phyloP scores from a whole-genome alignment of 1,139 yeast genomes.

The Yamadazyma songkhlaensis region DNA sequence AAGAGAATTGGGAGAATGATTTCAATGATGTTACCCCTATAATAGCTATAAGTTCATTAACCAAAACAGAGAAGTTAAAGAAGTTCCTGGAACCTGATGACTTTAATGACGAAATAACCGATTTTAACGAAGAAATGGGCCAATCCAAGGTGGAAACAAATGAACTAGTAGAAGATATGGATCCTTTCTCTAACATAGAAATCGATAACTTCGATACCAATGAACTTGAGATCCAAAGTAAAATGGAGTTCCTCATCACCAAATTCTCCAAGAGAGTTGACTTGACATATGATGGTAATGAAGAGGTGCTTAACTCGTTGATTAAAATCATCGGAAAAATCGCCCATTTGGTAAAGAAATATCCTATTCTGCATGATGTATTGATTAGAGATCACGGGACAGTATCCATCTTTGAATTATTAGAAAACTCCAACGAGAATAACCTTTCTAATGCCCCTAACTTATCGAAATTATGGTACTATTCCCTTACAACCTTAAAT shows the following conservation, averaged over 20 bases:
- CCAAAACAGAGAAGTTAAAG: constrained; percentile 27
- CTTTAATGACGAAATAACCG: constrained; percentile 15
- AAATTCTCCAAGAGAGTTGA: constrained; percentile 36
- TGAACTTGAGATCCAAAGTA: constrained; percentile 42
- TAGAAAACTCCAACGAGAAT: constrained; percentile 36
- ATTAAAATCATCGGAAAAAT: constrained; percentile 41
- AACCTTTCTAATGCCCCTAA: constrained; percentile 15
- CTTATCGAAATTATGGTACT: constrained; percentile 37
- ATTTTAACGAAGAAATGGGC: neutral
- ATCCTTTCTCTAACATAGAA: constrained; percentile 41
- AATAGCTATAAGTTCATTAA: constrained; percentile 9
- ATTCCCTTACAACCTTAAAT: constrained; percentile 41
- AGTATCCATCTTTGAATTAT: constrained; percentile 44
- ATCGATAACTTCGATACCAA: constrained; percentile 42
- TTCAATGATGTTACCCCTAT: constrained; percentile 20
- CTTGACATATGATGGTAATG: constrained; percentile 27
- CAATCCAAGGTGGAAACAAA: neutral
- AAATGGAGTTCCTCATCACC: constrained; percentile 39
- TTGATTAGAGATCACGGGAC: constrained; percentile 51
- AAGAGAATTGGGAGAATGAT: constrained; percentile 39
- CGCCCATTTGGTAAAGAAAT: constrained; percentile 40
- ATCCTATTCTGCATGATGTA: constrained; percentile 40
- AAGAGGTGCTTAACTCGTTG: constrained; percentile 28
- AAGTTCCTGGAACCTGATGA: constrained; percentile 30
- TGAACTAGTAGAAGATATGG: constrained; percentile 14